phyloP scores from a whole-genome alignment of 331 rosid genomes.

The Telfairia occidentalis region DNA sequence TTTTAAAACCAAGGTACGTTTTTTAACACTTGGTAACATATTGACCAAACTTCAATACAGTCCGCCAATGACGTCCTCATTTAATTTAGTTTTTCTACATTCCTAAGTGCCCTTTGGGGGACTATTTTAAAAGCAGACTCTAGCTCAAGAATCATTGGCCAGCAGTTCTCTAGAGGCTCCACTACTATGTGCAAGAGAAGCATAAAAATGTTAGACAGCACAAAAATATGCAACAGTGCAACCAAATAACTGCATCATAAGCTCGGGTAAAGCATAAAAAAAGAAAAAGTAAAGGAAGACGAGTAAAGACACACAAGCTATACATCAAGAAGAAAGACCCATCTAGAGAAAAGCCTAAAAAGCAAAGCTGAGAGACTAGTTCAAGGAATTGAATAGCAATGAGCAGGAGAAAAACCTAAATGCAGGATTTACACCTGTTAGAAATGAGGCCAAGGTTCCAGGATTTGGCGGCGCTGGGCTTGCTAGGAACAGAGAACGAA shows the following conservation, averaged over 20 bases:
- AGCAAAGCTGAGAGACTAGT: not conserved
- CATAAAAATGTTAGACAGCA: not conserved
- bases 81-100: not conserved
- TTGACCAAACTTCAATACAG: not conserved
- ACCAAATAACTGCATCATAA: not conserved
- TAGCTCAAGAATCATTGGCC: not conserved
- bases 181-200: not conserved
- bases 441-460: conserved; percentile 38
- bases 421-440: conserved; percentile 29
- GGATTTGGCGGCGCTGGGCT: conserved; percentile 20
- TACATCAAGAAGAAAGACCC: not conserved
- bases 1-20: not conserved
- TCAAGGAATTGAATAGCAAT: not conserved
- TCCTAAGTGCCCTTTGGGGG: not conserved
- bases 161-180: not conserved
- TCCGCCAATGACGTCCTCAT: not conserved
- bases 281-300: not conserved
- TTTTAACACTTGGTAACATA: not conserved
- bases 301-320: not conserved
- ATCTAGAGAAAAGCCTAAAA: not conserved
- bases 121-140: not conserved
- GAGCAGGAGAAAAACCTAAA: conserved; percentile 8
- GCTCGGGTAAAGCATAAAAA: not conserved
- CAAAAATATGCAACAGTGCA: not conserved
- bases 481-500: conserved; percentile 30